These are phyloP conservation scores for Cutaneotrichosporon mucoides DNA, from an alignment of 1,284 basidiomycete genomes.

Conservation along the genomic window DNA sequence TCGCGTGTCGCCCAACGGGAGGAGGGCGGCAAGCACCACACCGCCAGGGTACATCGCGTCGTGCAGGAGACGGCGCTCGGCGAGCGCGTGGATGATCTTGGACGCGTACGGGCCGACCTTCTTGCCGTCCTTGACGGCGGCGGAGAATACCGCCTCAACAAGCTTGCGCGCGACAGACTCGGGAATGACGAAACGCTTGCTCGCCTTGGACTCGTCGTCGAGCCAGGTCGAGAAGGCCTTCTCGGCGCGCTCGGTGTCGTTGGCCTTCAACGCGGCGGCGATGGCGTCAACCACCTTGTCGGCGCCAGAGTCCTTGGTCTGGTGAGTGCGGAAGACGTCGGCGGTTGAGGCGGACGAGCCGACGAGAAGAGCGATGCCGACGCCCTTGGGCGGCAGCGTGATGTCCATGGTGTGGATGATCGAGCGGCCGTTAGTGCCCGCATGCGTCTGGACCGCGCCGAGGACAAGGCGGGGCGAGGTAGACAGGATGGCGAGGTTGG, in stretches of 20 bases:
- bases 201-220: conserved; percentile 14
- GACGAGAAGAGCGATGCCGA: conserved; percentile 37
- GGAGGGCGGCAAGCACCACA: conserved; percentile 19
- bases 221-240: conserved; percentile 18
- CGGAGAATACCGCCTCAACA: conserved; percentile 24
- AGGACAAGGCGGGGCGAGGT: conserved; percentile 21
- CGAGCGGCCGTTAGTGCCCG: conserved; percentile 21
- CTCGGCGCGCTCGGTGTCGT: conserved; percentile 16
- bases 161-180: conserved; percentile 8
- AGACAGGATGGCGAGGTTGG: conserved; percentile 25
- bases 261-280: neutral
- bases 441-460: conserved; percentile 11
- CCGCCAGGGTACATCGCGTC: conserved; percentile 37
- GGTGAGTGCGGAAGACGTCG: conserved; percentile 17
- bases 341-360: conserved; percentile 27
- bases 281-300: conserved; percentile 14
- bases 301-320: neutral
- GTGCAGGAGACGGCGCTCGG: conserved; percentile 27
- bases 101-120: conserved; percentile 29
- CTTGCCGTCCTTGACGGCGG: conserved; percentile 20
- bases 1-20: conserved; percentile 31
- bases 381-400: conserved; percentile 28
- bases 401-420: conserved; percentile 39
- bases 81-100: conserved; percentile 28
- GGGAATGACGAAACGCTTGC: neutral